Evolutionary conservation across 2,329 filamentous ascomycete genomes (phyloP), one percentile per base, ranked within the genome.

Genomic region (Alternaria sp.): DNA sequence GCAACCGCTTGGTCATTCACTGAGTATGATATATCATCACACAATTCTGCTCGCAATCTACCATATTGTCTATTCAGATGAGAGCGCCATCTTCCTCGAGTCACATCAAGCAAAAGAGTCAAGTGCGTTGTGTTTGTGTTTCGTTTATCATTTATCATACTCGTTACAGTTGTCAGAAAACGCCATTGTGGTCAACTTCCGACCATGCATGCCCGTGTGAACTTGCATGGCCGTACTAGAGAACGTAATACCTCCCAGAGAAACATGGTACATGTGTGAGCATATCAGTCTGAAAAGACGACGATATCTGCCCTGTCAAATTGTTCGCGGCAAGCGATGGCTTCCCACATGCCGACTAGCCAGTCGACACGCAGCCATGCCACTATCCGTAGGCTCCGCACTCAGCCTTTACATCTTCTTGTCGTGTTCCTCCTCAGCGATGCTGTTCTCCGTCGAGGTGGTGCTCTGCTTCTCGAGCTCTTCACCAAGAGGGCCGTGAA

Each of bases 401-500:
- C 30, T 41, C 21, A 14, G 30, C 30, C 28, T 14, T 75, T 81
- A 84, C 71, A 79, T 71, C 70, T 83, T 84, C 79, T 85, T 85
- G 63, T 67, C 70, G 44, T 78, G 69, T 64, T 85, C 83, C 72
- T 87, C 86, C 68, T 87, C 85, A 57, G 87, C 85, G 69, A 87
- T 82, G 76, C 87, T 91, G 74, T 85, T 86, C 61, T 73, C 71
- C 70, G 88, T 89, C 43, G 78, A 81, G 26, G 76, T 74, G 25
- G 81, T 85, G 73, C 83, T 84, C 76, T 84, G 81, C 80, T 87
- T 85, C 65, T 90, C 86, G 59, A 82, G 76, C 55, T 88, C 84
- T 55, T 88, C 87, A 26, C 84, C 83, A 55, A 82, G 74, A 18
- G 90, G 86, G 28, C 92, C 93, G 76, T 96, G 93, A 63, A 96